Evolutionary conservation across 441 rosid genomes (phyloP).

Genomic region (Cnidoscolus chayamansa): DNA sequence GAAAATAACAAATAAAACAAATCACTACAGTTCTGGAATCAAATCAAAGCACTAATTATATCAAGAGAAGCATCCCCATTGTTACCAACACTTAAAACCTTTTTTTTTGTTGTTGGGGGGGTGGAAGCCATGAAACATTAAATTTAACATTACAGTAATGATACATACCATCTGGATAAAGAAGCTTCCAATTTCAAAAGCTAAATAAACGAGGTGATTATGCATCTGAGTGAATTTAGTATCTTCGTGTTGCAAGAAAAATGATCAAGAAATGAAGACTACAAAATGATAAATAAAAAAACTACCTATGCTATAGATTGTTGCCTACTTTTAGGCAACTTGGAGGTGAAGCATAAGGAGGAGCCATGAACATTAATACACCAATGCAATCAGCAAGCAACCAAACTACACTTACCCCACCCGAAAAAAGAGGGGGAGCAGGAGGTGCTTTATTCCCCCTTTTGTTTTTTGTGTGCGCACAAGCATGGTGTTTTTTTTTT

Average conservation of each 20-base stretch:
- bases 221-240: too few species aligned
- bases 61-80: background rate
- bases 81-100: background rate
- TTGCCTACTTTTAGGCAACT: background rate
- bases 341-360: background rate
- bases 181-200: too few species aligned
- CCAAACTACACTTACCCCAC: background rate
- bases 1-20: background rate
- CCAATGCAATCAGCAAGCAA: background rate
- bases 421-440: background rate
- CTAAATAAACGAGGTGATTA: too few species aligned
- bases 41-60: background rate
- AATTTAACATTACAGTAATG: background rate
- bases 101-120: too few species aligned
- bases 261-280: background rate
- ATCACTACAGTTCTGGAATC: background rate
- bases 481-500: too few species aligned
- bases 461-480: too few species aligned
- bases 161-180: too few species aligned
- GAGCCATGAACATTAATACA: background rate
- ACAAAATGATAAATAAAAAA: background rate
- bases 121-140: too few species aligned
- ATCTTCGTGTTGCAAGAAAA: background rate
- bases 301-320: background rate
- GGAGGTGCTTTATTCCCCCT: too few species aligned